Conservation (phyloP, 2,329 filamentous ascomycete genomes). For the Xylariaceae sp. region DNA sequence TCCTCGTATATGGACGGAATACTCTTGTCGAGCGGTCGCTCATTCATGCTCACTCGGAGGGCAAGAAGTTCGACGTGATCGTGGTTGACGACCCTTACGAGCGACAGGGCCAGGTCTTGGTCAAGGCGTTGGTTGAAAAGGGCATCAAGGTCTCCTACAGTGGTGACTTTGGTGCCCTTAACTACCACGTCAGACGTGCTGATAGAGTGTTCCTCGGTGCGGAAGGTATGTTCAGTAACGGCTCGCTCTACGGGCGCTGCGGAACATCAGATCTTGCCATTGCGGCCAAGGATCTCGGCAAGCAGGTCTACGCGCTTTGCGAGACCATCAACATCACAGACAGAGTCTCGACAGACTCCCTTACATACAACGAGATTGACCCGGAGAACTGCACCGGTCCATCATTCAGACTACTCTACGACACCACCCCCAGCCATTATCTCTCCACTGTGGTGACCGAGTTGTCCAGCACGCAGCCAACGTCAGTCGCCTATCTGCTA, state of each 20-base stretch:
- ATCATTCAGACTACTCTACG: slow-evolving; percentile 69
- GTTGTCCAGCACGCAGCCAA: slow-evolving; percentile 78
- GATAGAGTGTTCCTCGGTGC: slow-evolving; percentile 79
- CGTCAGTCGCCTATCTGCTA: slow-evolving; percentile 66
- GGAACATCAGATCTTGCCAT: slow-evolving; percentile 85
- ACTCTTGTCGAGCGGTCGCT: slow-evolving; percentile 81
- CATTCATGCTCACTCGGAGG: slow-evolving; percentile 62
- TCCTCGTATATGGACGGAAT: slow-evolving; percentile 83
- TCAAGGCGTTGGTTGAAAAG: slow-evolving; percentile 59
- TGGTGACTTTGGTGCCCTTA: slow-evolving; percentile 68
- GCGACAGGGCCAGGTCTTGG: slow-evolving; percentile 52
- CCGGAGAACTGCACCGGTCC: slow-evolving; percentile 59
- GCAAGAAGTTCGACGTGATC: slow-evolving; percentile 75
- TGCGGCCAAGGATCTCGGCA: slow-evolving; percentile 67
- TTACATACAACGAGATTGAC: slow-evolving; percentile 90
- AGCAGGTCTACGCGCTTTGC: slow-evolving; percentile 83
- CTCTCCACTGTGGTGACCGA: slow-evolving; percentile 89
- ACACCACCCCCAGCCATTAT: slow-evolving; percentile 82
- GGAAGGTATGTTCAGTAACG: slow-evolving; percentile 94
- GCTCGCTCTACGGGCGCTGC: slow-evolving; percentile 78
- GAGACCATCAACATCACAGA: slow-evolving; percentile 89
- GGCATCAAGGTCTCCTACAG: slow-evolving; percentile 78
- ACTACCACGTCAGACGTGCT: slow-evolving; percentile 60
- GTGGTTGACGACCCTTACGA: slow-evolving; percentile 68
- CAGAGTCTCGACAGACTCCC: slow-evolving; percentile 84